These are phyloP conservation scores for Lipomyces lipofer DNA, from an alignment of 805 yeast species.

Conservation along the genomic window DNA sequence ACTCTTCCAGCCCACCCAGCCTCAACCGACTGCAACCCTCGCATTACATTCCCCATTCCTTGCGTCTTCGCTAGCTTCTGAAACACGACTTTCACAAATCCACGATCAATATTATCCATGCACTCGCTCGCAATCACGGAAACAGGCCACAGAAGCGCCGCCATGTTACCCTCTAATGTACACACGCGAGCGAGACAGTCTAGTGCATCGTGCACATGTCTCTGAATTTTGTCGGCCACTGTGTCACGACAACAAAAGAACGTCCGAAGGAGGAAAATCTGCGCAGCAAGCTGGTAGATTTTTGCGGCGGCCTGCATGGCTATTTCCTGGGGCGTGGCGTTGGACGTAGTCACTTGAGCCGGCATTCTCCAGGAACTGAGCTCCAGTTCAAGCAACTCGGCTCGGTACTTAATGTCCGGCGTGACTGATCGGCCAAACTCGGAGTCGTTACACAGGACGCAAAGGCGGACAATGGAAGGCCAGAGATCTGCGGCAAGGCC, in stretches of 20 bases:
- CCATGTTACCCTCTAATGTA: slow-evolving; percentile 30
- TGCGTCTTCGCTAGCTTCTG: slow-evolving; percentile 24
- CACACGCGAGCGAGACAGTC: slow-evolving; percentile 29
- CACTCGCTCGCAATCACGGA: slow-evolving; percentile 29
- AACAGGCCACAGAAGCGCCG: slow-evolving; percentile 31
- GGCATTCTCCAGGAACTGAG: slow-evolving; percentile 20
- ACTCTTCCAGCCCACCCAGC: slow-evolving; percentile 21
- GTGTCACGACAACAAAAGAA: slow-evolving; percentile 21
- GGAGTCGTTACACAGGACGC: slow-evolving; percentile 28
- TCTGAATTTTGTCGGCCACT: slow-evolving; percentile 21
- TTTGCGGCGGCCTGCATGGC: slow-evolving; percentile 30
- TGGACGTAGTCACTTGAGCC: background rate
- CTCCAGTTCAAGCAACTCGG: slow-evolving; percentile 26
- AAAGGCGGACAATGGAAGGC: slow-evolving; percentile 29
- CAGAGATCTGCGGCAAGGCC: slow-evolving; percentile 28
- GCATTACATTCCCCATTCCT: slow-evolving; percentile 31
- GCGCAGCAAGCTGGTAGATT: slow-evolving; percentile 29
- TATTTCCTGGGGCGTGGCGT: slow-evolving; percentile 10
- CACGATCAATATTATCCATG: slow-evolving; percentile 29
- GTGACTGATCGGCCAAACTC: slow-evolving; percentile 21
- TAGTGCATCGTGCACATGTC: slow-evolving; percentile 22
- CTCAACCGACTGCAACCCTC: slow-evolving; percentile 25
- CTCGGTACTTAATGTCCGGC: slow-evolving; percentile 20
- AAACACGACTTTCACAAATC: slow-evolving; percentile 30
- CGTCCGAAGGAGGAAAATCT: slow-evolving; percentile 27